A percentile compares a stretch with the other conserved stretches of the same genome.
These are phyloP conservation scores for Ustilago cynodontis DNA, from an alignment of 1,284 basidiomycete species.

Conservation along the genomic window DNA sequence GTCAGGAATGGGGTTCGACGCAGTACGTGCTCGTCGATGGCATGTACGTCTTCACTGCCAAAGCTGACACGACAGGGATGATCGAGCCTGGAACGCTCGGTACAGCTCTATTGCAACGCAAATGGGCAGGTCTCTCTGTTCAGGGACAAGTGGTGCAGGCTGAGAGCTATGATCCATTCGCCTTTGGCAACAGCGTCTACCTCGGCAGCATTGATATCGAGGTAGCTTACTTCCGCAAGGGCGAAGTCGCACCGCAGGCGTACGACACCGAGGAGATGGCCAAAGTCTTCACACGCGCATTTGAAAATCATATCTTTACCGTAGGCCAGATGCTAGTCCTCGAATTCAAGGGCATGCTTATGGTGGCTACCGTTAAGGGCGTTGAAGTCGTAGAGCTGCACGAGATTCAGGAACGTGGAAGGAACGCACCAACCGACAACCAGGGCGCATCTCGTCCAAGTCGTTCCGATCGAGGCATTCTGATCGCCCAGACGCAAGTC, in stretches of 20 bases:
- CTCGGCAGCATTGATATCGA: conserved; percentile 66
- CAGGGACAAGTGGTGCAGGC: conserved; percentile 62
- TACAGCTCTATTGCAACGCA: conserved; percentile 60
- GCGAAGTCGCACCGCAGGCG: conserved; percentile 47
- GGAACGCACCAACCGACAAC: conserved; percentile 2
- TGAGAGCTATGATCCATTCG: conserved; percentile 62
- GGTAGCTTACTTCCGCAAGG: conserved; percentile 58
- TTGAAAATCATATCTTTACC: conserved; percentile 75
- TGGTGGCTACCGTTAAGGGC: conserved; percentile 80
- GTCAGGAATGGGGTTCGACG: conserved; percentile 65
- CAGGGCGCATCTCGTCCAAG: conserved; percentile 68
- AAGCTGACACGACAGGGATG: conserved; percentile 54
- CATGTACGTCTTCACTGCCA: conserved; percentile 63
- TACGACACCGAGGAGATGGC: conserved; percentile 85
- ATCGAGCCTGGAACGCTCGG: conserved; percentile 62
- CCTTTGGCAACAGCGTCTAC: conserved; percentile 60
- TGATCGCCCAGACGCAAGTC: conserved; percentile 91
- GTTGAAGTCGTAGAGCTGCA: conserved; percentile 76
- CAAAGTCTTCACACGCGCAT: conserved; percentile 79
- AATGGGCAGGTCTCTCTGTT: conserved; percentile 66
- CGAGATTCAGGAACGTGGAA: conserved; percentile 49
- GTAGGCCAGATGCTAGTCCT: conserved; percentile 83
- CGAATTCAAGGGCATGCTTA: conserved; percentile 89
- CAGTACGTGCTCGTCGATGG: conserved; percentile 66
- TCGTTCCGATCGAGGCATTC: conserved; percentile 74